phyloP scores from a whole-genome alignment of 352 stramenopile species.

The Chrysophaeum taylorii region DNA sequence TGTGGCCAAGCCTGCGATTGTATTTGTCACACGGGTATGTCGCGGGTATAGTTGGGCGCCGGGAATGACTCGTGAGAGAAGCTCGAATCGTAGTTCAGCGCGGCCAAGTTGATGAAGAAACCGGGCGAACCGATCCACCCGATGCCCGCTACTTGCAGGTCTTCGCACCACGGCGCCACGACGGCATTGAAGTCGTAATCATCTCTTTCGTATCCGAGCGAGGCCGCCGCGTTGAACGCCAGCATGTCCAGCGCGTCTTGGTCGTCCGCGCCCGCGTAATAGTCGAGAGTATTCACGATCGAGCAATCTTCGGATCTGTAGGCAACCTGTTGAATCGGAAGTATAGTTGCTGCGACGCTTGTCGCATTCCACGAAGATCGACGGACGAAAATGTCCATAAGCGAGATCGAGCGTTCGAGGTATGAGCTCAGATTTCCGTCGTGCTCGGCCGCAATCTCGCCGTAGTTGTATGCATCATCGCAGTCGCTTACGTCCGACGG shows the following conservation, averaged over 20 bases:
- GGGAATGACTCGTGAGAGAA: neutral
- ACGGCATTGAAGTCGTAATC: neutral
- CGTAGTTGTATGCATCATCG: neutral
- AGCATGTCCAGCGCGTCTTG: neutral
- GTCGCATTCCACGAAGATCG: too few relatives aligned
- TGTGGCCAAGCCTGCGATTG: slow-evolving; percentile 7
- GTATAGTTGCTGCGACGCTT: too few relatives aligned
- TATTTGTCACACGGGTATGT: too few relatives aligned
- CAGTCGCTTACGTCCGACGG: neutral
- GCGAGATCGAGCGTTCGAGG: neutral
- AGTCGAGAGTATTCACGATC: too few relatives aligned
- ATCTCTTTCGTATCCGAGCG: neutral
- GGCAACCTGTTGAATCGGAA: too few relatives aligned
- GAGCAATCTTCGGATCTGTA: too few relatives aligned
- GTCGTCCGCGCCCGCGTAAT: too few relatives aligned
- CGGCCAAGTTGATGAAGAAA: neutral
- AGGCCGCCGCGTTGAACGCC: neutral
- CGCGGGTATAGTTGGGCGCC: too few relatives aligned
- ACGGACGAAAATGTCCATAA: neutral
- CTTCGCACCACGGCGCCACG: neutral
- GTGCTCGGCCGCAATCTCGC: neutral
- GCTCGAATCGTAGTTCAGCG: neutral
- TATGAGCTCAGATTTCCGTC: neutral
- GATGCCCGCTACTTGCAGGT: neutral
- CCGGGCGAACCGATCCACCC: neutral